Evolutionary conservation across 208 protist genomes (phyloP).

Genomic region (Polymyxa betae): DNA sequence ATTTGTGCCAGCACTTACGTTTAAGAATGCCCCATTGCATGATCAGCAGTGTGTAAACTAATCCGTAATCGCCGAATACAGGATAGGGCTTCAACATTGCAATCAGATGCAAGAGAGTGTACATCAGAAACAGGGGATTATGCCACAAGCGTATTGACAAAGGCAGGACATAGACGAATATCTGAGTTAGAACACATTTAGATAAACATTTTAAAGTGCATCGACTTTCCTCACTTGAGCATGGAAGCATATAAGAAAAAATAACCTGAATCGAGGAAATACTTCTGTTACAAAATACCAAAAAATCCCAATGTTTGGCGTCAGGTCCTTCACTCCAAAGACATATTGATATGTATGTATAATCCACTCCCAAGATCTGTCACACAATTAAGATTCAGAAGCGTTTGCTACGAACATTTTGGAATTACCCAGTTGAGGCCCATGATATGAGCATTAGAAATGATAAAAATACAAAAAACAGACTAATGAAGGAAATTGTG

Average conservation of each 20-base stretch:
- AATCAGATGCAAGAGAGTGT: background rate
- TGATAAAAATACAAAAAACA: too few species aligned
- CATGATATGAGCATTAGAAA: too few species aligned
- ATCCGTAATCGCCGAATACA: background rate
- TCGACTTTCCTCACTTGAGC: background rate
- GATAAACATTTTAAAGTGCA: background rate
- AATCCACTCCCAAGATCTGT: background rate
- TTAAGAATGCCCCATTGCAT: conserved; percentile 43
- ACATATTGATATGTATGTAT: conserved; percentile 1
- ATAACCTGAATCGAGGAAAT: background rate
- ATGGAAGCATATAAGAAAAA: conserved; percentile 34
- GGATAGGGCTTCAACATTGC: background rate
- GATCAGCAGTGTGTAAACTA: background rate
- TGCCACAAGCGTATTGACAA: conserved; percentile 24
- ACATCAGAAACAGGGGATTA: conserved; percentile 28
- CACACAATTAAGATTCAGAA: background rate
- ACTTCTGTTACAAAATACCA: conserved; percentile 44
- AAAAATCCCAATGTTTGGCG: conserved; percentile 47
- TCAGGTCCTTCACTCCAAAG: background rate
- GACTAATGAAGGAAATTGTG: too few species aligned
- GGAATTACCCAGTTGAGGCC: background rate
- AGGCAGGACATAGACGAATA: background rate
- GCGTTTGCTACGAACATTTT: background rate
- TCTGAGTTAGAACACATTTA: conserved; percentile 39
- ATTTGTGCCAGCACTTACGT: background rate